A percentile compares a stretch with the other conserved stretches of the same genome.
Conservation (phyloP, 2,329 filamentous ascomycete species). For the Colletotrichum endophyticum region DNA sequence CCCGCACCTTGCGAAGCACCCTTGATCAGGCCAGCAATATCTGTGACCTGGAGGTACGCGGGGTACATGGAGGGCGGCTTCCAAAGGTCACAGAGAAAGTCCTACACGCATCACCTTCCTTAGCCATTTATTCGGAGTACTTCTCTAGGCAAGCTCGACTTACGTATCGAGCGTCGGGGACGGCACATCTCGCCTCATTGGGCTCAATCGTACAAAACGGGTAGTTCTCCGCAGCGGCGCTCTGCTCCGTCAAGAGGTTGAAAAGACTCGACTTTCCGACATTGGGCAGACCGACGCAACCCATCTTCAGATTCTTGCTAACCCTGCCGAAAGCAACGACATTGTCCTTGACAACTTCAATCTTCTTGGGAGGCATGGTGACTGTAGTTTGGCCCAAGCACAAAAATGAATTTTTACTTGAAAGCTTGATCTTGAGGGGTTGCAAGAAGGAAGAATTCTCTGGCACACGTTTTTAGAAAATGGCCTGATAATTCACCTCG, state of each 20-base stretch:
- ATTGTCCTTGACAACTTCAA: constrained; percentile 42
- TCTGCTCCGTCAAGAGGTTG: constrained; percentile 51
- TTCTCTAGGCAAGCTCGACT: constrained; percentile 20
- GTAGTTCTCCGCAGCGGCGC: constrained; percentile 48
- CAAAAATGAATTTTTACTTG: background rate
- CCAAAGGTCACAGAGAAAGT: constrained; percentile 49
- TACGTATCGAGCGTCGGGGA: constrained; percentile 49
- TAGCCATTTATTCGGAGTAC: background rate
- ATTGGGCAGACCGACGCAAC: constrained; percentile 49
- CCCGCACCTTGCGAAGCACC: constrained; percentile 48
- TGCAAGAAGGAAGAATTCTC: background rate
- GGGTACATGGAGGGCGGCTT: constrained; percentile 51
- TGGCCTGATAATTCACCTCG: constrained; percentile 1
- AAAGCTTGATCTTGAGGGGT: background rate
- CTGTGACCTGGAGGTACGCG: constrained; percentile 48
- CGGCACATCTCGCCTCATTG: constrained; percentile 49
- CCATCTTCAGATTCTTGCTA: constrained; percentile 51
- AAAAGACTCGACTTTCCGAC: constrained; percentile 51
- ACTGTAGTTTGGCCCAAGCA: background rate
- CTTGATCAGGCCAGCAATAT: constrained; percentile 50
- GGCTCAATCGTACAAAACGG: constrained; percentile 53
- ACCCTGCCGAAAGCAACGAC: constrained; percentile 50
- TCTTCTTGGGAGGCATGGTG: constrained; percentile 47
- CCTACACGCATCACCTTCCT: constrained; percentile 29
- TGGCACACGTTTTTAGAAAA: background rate